A percentile compares a stretch with the other conserved stretches of the same genome.
phyloP scores from a whole-genome alignment of 2,329 filamentous ascomycete species.

The Ilyonectria mors-panacis region DNA sequence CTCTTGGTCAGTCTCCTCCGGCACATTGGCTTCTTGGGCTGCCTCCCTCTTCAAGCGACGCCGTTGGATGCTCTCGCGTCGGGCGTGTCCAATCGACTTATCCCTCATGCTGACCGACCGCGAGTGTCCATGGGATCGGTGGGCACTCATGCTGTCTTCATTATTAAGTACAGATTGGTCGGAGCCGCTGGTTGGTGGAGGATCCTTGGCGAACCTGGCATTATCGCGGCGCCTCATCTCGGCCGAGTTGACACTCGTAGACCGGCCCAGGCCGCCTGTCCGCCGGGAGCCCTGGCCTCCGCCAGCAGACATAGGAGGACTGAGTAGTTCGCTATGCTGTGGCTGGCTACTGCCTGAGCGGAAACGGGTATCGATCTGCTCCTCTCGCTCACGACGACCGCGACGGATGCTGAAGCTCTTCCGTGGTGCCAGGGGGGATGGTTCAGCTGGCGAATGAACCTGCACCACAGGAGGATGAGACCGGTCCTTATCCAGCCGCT shows the following conservation, averaged over 20 bases:
- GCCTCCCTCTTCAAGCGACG: conserved; percentile 83
- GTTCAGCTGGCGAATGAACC: conserved; percentile 82
- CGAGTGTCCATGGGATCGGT: conserved; percentile 66
- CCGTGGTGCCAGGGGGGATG: conserved; percentile 72
- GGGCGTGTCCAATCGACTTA: conserved; percentile 90
- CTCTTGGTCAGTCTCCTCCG: conserved; percentile 92
- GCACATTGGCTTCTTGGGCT: conserved; percentile 81
- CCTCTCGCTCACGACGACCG: conserved; percentile 68
- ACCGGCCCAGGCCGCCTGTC: conserved; percentile 81
- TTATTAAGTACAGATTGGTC: conserved; percentile 75
- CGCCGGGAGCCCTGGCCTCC: conserved; percentile 70
- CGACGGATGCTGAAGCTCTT: conserved; percentile 91
- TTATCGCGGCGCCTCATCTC: conserved; percentile 79
- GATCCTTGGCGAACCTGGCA: conserved; percentile 69
- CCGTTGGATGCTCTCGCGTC: conserved; percentile 92
- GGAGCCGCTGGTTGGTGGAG: conserved; percentile 83
- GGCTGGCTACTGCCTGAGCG: conserved; percentile 75
- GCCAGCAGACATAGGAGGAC: conserved; percentile 77
- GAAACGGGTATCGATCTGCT: conserved; percentile 61
- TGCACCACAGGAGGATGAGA: conserved; percentile 82
- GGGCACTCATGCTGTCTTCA: conserved; percentile 66
- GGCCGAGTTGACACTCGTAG: conserved; percentile 91
- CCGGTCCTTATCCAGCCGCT: conserved; percentile 73
- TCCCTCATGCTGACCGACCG: conserved; percentile 79
- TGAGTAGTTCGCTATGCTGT: conserved; percentile 84